Base-by-base conservation (phyloP, 2,329 filamentous ascomycete species). In the Ophiostoma ulmi region DNA sequence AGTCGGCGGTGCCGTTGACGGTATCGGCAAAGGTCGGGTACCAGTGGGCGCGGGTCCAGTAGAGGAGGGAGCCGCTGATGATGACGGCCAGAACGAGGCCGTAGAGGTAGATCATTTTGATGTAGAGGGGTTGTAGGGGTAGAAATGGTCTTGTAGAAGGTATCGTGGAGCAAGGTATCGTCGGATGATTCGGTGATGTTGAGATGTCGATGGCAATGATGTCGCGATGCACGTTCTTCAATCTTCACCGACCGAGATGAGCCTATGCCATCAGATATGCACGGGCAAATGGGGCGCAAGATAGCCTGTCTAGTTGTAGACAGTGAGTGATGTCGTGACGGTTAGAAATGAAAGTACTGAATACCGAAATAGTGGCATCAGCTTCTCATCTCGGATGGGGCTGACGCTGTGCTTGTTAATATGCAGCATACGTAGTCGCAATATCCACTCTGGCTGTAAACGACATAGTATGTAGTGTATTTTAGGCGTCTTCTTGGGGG, bases 81-180 rank as follows among this genome's bases (percentile, higher is more conserved):
- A 97, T 84, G 78, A 91, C 85, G 75, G 90, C 80, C 78, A 97
- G 86, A 77, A 87, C 88, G 74, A 94, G 79, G 75, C 87, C 88
- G 83, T 93, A 97, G 81, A 97, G 87, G 74, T 96, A 79, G 83
- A 94, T 95, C 73, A 83, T 85, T 92, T 96, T 97, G 75, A 75
- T 5, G 61, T 35, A 6, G 7, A 63, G 58, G 14, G 26, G 10
- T 36, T 17, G 58, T 63, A 31, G n/a, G 6, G 17, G 66, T 10
- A 20, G n/a, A 13, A 31, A 22, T n/a, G 44, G 17, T 14, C 5
- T 48, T 3, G 22, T 58, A 22, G 22, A 22, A n/a, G 48, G 52
- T 58, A 58, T 17, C 7, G 41, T 7, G n/a, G 48, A 7, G 1
- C 20, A 55, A 8, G 22, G 52, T 58, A 58, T 58, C n/a, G 52